phyloP scores from a whole-genome alignment of 345 rosid genomes.

The Citrus australasica region DNA sequence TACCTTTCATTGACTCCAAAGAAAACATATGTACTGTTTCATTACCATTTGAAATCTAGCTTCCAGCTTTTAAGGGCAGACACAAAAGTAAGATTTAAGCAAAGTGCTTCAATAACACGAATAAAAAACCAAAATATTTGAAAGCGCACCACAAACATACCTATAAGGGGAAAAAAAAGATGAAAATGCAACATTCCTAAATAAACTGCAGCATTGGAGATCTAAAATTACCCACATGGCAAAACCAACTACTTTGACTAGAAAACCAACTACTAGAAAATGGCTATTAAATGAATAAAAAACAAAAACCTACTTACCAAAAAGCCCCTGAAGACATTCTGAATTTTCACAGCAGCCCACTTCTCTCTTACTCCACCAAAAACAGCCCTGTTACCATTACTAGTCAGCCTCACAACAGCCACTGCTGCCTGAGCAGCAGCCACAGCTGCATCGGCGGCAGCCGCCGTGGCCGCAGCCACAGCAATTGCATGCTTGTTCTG shows the following conservation, averaged over 20 bases:
- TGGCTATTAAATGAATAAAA: neutral
- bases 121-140: neutral
- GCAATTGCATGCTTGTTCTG: conserved; percentile 57
- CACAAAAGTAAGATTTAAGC: conserved; percentile 17
- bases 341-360: conserved; percentile 56
- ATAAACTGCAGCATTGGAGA: neutral
- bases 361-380: conserved; percentile 31
- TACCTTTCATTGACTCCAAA: conserved; percentile 3
- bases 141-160: neutral
- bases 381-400: conserved; percentile 33
- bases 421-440: conserved; percentile 54
- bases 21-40: conserved; percentile 14
- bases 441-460: conserved; percentile 54
- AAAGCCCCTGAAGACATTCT: conserved; percentile 56
- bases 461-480: conserved; percentile 47
- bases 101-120: neutral
- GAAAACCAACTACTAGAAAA: neutral
- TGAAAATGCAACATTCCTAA: neutral
- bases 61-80: conserved; percentile 13
- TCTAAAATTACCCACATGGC: neutral
- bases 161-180: neutral
- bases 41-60: conserved; percentile 12
- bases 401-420: conserved; percentile 45
- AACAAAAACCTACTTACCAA: conserved; percentile 38
- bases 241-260: neutral